These are phyloP conservation scores for Austroboletus niveus DNA, from an alignment of 1,284 basidiomycete genomes.

Conservation along the genomic window DNA sequence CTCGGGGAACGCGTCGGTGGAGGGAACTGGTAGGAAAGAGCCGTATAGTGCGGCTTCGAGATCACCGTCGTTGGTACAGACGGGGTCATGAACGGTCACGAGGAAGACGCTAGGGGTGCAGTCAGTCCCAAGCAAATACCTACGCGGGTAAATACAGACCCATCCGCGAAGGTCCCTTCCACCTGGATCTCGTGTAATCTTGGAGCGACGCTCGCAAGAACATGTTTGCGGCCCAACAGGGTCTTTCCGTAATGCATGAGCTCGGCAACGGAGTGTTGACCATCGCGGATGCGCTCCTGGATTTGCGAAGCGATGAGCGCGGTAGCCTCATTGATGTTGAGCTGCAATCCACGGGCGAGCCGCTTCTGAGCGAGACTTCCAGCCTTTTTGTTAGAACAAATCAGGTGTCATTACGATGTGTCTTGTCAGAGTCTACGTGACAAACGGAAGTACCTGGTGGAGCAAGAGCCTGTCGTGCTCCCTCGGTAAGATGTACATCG, in stretches of 20 bases:
- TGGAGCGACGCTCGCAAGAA: slow-evolving; percentile 73
- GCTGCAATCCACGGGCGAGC: slow-evolving; percentile 83
- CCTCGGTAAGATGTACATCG: slow-evolving; percentile 49
- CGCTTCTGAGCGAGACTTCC: slow-evolving; percentile 92
- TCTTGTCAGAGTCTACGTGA: not conserved
- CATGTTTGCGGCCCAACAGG: slow-evolving; percentile 86
- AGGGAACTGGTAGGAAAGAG: slow-evolving; percentile 85
- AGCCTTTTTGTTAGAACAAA: slow-evolving; percentile 41
- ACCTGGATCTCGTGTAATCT: slow-evolving; percentile 85
- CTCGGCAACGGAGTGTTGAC: slow-evolving; percentile 81
- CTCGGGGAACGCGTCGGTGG: slow-evolving; percentile 61
- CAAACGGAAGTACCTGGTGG: slow-evolving; percentile 42
- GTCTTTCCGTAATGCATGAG: slow-evolving; percentile 75
- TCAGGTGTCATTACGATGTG: not conserved
- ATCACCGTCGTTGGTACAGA: slow-evolving; percentile 78
- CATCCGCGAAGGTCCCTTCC: slow-evolving; percentile 86
- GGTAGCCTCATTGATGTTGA: slow-evolving; percentile 88
- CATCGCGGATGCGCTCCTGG: slow-evolving; percentile 96
- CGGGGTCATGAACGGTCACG: slow-evolving; percentile 92
- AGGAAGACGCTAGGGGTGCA: slow-evolving; percentile 67
- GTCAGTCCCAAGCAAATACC: not conserved
- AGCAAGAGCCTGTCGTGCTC: slow-evolving; percentile 53
- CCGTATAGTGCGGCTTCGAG: slow-evolving; percentile 85
- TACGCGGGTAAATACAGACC: slow-evolving; percentile 45
- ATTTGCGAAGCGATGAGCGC: slow-evolving; percentile 90